Conservation (phyloP, 163 green algal species). For the Trebouxiophyceae sp. region DNA sequence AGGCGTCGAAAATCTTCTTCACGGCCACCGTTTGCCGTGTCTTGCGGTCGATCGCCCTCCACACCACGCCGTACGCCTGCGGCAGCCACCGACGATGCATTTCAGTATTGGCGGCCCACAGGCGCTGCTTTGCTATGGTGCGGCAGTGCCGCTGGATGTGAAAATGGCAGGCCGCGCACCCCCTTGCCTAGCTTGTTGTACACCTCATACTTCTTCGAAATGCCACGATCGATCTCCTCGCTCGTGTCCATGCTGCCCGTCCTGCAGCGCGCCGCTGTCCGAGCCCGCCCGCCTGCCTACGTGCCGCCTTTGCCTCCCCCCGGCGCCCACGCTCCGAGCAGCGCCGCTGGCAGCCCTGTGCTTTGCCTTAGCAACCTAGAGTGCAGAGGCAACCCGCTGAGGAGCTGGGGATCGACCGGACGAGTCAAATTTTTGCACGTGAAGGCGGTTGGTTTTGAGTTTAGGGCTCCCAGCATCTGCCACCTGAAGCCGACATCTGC, state of each 20-base stretch:
- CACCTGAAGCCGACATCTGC: no score
- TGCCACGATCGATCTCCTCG: constrained; percentile 92
- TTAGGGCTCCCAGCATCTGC: no score
- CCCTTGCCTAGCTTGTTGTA: constrained; percentile 94
- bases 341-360: no score
- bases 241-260: constrained; percentile 17
- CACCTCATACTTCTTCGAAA: constrained; percentile 95
- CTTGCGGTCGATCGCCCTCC: constrained; percentile 90
- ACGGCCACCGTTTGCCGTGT: constrained; percentile 78
- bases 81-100: neutral
- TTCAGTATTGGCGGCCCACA: neutral
- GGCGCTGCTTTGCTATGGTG: neutral
- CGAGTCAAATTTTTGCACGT: no score
- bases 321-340: neutral
- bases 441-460: no score
- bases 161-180: no score
- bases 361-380: no score
- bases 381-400: neutral
- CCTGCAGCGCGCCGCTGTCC: neutral
- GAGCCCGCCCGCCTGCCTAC: neutral
- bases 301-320: neutral
- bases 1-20: constrained; percentile 99
- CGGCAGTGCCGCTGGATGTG: neutral
- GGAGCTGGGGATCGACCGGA: no score
- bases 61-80: constrained; percentile 98